phyloP scores from a whole-genome alignment of 768 basidiomycete species.

The Zangia roseola region DNA sequence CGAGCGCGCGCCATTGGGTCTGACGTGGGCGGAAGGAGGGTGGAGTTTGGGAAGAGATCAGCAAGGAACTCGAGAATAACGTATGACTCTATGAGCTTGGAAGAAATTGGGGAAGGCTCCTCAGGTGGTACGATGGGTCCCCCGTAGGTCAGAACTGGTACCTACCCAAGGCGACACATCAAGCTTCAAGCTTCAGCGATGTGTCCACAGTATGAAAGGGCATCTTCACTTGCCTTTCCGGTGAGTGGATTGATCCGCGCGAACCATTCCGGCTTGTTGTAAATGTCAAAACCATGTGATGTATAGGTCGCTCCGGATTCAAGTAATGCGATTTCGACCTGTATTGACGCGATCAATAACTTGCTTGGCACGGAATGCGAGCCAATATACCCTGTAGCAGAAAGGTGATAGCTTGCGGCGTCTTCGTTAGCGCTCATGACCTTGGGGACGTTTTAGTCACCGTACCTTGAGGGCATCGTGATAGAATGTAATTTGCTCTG shows the following conservation, averaged over 20 bases:
- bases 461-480: conserved; percentile 38
- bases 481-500: conserved; percentile 41
- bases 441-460: not conserved
- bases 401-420: conserved; percentile 48
- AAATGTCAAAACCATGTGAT: conserved; percentile 42
- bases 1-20: conserved; percentile 55
- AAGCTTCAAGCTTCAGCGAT: too few species aligned
- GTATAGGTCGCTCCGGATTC: conserved; percentile 51
- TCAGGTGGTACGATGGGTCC: conserved; percentile 53
- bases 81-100: conserved; percentile 62
- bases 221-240: conserved; percentile 46
- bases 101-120: conserved; percentile 54
- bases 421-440: not conserved
- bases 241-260: conserved; percentile 55
- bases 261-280: conserved; percentile 69
- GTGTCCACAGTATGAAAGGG: too few species aligned
- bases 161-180: conserved; percentile 30
- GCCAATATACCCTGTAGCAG: conserved; percentile 43
- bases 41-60: conserved; percentile 49
- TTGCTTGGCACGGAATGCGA: not conserved
- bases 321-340: conserved; percentile 58
- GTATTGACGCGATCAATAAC: conserved; percentile 1
- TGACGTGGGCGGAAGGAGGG: conserved; percentile 43
- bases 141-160: conserved; percentile 59
- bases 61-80: conserved; percentile 66